These are phyloP conservation scores for Solioccasus polychromus DNA, from an alignment of 768 basidiomycete species.

Conservation along the genomic window DNA sequence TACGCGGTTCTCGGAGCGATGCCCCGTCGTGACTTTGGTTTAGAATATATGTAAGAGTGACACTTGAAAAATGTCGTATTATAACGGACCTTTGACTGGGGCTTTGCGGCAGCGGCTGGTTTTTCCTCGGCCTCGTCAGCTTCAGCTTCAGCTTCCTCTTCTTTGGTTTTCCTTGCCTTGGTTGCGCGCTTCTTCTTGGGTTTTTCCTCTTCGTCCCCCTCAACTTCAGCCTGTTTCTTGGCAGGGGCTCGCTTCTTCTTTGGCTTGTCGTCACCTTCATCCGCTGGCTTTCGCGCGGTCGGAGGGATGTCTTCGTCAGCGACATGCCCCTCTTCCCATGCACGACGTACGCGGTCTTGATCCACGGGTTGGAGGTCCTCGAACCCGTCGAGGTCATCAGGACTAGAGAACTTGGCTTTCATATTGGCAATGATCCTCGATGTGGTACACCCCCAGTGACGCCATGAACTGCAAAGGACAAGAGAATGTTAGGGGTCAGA, in stretches of 20 bases:
- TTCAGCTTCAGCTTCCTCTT: constrained; percentile 36
- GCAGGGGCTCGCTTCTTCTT: constrained; percentile 45
- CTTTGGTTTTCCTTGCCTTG: constrained; percentile 30
- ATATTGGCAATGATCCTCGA: constrained; percentile 65
- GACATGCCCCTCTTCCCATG: constrained; percentile 76
- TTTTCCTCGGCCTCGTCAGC: constrained; percentile 28
- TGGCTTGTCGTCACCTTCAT: constrained; percentile 52
- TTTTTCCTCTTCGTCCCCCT: constrained; percentile 35
- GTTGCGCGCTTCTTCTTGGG: constrained; percentile 35
- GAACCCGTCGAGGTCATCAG: constrained; percentile 81
- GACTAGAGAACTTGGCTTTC: constrained; percentile 55
- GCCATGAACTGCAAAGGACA: constrained; percentile 58
- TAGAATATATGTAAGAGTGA: constrained; percentile 13
- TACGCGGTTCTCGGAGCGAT: constrained; percentile 40
- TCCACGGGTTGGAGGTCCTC: constrained; percentile 70
- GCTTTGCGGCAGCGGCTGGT: constrained; percentile 34
- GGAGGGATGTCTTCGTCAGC: constrained; percentile 83
- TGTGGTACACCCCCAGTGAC: constrained; percentile 90
- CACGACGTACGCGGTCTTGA: constrained; percentile 64
- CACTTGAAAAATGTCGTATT: constrained; percentile 5
- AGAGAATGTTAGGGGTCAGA: neutral
- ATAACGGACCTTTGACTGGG: constrained; percentile 34
- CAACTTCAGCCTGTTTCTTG: constrained; percentile 35
- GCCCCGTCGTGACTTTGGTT: too few species aligned
- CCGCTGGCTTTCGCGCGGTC: constrained; percentile 58